A percentile compares a stretch with the other conserved stretches of the same genome.
phyloP scores from a whole-genome alignment of 1,139 yeast genomes.

The Debaryomyces coudertii region DNA sequence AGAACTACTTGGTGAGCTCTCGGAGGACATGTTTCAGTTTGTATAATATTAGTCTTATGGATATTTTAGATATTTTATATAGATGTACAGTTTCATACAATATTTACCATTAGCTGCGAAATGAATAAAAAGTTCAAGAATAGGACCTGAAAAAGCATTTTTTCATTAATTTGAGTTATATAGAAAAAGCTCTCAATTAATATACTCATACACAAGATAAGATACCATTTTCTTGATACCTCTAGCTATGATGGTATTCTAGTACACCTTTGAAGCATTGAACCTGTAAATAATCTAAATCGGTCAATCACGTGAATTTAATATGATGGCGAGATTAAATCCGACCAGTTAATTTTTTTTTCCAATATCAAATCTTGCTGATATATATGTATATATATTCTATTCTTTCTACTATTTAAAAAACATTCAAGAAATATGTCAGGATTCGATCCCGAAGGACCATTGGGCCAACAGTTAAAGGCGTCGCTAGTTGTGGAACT shows the following conservation, averaged over 20 bases:
- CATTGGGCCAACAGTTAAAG: conserved; percentile 43
- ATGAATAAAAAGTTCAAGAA: not conserved
- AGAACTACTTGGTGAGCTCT: conserved; percentile 63
- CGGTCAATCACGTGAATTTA: not conserved
- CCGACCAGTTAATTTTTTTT: conserved; percentile 5
- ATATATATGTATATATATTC: not conserved
- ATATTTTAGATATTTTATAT: not conserved
- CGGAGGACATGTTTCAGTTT: conserved; percentile 54
- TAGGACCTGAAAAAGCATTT: too few species aligned
- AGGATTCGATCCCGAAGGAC: conserved; percentile 46
- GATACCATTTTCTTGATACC: too few species aligned
- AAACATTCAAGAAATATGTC: conserved; percentile 1
- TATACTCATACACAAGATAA: too few species aligned
- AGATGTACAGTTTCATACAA: too few species aligned
- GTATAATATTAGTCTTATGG: conserved; percentile 23
- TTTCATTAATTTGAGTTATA: too few species aligned
- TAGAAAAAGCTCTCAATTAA: too few species aligned
- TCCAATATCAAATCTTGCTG: not conserved
- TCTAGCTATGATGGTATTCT: not conserved
- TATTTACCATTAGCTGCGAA: not conserved
- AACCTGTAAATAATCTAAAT: not conserved
- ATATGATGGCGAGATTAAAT: not conserved
- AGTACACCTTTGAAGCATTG: not conserved
- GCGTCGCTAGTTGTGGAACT: conserved; percentile 42
- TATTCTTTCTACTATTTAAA: not conserved